These are phyloP conservation scores for Entonaema liquescens DNA, from an alignment of 495 filamentous ascomycete species.

Conservation along the genomic window DNA sequence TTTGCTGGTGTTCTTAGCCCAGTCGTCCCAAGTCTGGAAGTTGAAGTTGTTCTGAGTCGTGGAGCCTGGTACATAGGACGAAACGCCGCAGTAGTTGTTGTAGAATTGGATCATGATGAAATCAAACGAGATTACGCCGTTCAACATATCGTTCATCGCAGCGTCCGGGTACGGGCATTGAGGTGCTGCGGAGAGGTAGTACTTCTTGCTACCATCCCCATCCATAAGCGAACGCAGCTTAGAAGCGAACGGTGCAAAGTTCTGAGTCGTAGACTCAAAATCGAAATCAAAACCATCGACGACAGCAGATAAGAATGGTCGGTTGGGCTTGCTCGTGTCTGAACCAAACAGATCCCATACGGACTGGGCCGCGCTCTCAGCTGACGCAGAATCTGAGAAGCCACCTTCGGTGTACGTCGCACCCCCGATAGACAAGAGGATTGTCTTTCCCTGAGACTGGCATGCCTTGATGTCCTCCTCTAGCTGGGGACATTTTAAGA, in stretches of 20 bases:
- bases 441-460: slow-evolving; percentile 70
- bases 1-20: slow-evolving; percentile 67
- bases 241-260: slow-evolving; percentile 65
- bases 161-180: slow-evolving; percentile 73
- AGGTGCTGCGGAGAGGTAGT: slow-evolving; percentile 71
- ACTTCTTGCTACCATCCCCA: slow-evolving; percentile 56
- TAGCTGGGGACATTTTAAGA: slow-evolving; percentile 69
- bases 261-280: slow-evolving; percentile 59
- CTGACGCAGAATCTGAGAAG: slow-evolving; percentile 62
- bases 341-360: slow-evolving; percentile 77
- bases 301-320: slow-evolving; percentile 70
- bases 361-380: slow-evolving; percentile 63
- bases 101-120: slow-evolving; percentile 77
- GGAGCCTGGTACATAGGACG: slow-evolving; percentile 57
- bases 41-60: slow-evolving; percentile 68
- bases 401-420: slow-evolving; percentile 69
- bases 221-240: slow-evolving; percentile 64
- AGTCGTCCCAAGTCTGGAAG: slow-evolving; percentile 74
- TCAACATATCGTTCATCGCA: slow-evolving; percentile 65
- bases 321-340: slow-evolving; percentile 49
- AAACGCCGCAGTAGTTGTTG: slow-evolving; percentile 70
- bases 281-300: slow-evolving; percentile 81
- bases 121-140: slow-evolving; percentile 63
- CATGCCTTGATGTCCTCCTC: slow-evolving; percentile 72
- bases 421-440: slow-evolving; percentile 74